These are phyloP conservation scores for Colletotrichum endophyticum DNA, from an alignment of 2,329 filamentous ascomycete genomes.

Conservation along the genomic window DNA sequence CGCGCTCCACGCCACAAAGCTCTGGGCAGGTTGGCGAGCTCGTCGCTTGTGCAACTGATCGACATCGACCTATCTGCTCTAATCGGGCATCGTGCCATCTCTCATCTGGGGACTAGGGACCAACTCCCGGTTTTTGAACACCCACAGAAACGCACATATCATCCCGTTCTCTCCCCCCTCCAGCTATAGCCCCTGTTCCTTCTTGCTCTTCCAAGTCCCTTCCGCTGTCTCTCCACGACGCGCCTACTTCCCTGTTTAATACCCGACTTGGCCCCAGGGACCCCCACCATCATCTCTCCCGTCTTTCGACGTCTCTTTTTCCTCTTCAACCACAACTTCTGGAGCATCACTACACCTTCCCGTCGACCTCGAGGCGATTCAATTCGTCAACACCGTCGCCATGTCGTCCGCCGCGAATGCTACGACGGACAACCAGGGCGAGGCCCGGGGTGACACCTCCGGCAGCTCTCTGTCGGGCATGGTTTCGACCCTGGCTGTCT, in stretches of 20 bases:
- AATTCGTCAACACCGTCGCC: neutral
- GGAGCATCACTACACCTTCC: neutral
- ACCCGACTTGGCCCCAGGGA: slow-evolving; percentile 8
- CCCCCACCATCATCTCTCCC: neutral
- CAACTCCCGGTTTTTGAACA: slow-evolving; percentile 12
- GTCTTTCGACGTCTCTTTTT: neutral
- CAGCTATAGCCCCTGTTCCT: neutral
- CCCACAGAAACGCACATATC: slow-evolving; percentile 3
- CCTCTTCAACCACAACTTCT: neutral
- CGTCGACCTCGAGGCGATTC: neutral
- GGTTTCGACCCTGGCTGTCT: slow-evolving; percentile 57
- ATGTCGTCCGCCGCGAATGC: neutral
- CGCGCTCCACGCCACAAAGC: neutral
- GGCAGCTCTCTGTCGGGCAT: slow-evolving; percentile 33
- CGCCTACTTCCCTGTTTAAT: slow-evolving; percentile 12
- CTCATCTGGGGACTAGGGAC: slow-evolving; percentile 2
- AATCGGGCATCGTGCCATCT: slow-evolving; percentile 2
- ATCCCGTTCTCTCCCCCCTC: neutral
- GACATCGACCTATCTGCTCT: neutral
- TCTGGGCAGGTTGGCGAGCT: neutral
- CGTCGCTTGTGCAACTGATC: slow-evolving; percentile 5
- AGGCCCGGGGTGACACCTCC: neutral
- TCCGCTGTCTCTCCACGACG: neutral
- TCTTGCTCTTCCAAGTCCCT: neutral
- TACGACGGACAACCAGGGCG: neutral